Percentiles rank a stretch among this genome's conserved stretches.
These are phyloP conservation scores for Cornus suecica DNA, from an alignment of 148 eudicot genomes.

Conservation along the genomic window DNA sequence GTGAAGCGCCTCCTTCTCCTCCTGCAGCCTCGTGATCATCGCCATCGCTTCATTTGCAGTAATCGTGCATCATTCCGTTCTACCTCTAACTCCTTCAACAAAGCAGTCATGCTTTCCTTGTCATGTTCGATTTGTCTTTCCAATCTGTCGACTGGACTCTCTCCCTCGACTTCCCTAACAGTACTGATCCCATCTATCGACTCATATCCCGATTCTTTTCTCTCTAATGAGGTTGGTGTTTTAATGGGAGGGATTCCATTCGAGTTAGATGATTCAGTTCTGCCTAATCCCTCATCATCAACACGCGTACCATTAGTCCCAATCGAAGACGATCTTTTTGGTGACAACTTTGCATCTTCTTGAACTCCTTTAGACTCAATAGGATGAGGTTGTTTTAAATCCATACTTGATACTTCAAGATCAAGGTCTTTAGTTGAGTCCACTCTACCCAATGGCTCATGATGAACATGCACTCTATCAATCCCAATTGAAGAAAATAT, in stretches of 20 bases:
- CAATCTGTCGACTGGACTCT: constrained; percentile 37
- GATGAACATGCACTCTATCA: constrained; percentile 14
- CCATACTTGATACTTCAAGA: no score
- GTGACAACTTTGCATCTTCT: constrained; percentile 10
- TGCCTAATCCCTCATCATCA: constrained; percentile 31
- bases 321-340: constrained; percentile 14
- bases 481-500: constrained; percentile 3
- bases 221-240: constrained; percentile 30
- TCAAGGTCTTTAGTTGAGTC: constrained; percentile 16
- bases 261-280: constrained; percentile 22
- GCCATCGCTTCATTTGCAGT: constrained; percentile 81
- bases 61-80: constrained; percentile 71
- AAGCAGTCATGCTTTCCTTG: constrained; percentile 25
- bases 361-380: neutral
- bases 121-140: constrained; percentile 47
- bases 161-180: constrained; percentile 44
- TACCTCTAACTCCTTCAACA: constrained; percentile 65
- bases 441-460: constrained; percentile 22
- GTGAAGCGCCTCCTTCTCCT: constrained; percentile 71
- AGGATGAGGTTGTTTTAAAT: no score
- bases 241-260: constrained; percentile 16
- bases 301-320: no score
- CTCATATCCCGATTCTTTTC: constrained; percentile 35
- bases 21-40: constrained; percentile 84
- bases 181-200: constrained; percentile 32